Percentiles rank a stretch among this genome's conserved stretches.
Evolutionary conservation across 176 grass and related monocot species (phyloP).

Genomic region (Triticum aestivum): IWGSC_CS_RefSeq_v2.1 NC_057812.1:96532782-96533281

Average conservation of each 20-base stretch:
- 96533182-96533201: neutral
- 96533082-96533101: neutral
- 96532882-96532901: neutral
- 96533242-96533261: neutral
- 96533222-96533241: constrained; percentile 1
- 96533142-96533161: neutral
- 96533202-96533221: neutral
- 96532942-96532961: neutral
- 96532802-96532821: constrained; percentile 47
- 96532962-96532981: no score
- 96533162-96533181: constrained; percentile 1
- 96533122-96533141: neutral
- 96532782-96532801: constrained; percentile 51
- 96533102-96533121: constrained; percentile 3
- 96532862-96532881: constrained; percentile 35
- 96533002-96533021: constrained; percentile 31
- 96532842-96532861: constrained; percentile 51
- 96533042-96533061: constrained; percentile 48
- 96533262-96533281: neutral
- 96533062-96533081: constrained; percentile 30
- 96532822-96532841: constrained; percentile 46
- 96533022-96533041: constrained; percentile 46
- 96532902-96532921: constrained; percentile 42
- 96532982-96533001: neutral
- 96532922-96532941: constrained; percentile 40